phyloP scores from a whole-genome alignment of 305 asterid genomes.

The Lippia alba region DNA sequence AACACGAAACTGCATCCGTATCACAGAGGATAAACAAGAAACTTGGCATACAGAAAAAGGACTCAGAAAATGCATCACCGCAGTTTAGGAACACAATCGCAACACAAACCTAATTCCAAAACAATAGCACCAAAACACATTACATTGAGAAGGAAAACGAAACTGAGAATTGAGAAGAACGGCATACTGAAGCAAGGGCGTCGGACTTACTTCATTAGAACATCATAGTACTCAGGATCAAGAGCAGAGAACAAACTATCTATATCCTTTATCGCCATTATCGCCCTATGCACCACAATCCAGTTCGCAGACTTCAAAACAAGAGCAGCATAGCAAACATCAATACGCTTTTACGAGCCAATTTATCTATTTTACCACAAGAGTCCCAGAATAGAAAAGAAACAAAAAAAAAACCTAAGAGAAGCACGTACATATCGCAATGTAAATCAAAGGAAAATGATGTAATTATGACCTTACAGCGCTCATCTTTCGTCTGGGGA shows the following conservation, averaged over 20 bases:
- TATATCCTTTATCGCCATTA: slow-evolving; percentile 93
- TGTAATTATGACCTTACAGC: slow-evolving; percentile 74
- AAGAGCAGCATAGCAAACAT: slow-evolving; percentile 1
- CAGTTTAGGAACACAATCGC: slow-evolving; percentile 18
- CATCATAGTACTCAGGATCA: slow-evolving; percentile 91
- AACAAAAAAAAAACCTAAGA: slow-evolving; percentile 6
- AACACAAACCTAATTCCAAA: slow-evolving; percentile 1
- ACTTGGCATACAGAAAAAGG: neutral
- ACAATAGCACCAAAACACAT: neutral
- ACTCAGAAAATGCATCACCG: neutral
- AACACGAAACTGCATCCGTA: neutral
- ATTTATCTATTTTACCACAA: neutral
- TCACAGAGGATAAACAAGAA: slow-evolving; percentile 5
- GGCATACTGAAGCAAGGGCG: slow-evolving; percentile 4
- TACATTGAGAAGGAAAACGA: no score
- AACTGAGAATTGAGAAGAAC: neutral
- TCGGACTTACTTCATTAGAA: slow-evolving; percentile 85
- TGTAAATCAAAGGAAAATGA: neutral
- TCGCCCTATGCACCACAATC: slow-evolving; percentile 96
- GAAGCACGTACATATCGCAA: neutral
- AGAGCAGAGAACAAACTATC: slow-evolving; percentile 90
- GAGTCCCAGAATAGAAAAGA: neutral
- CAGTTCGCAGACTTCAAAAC: slow-evolving; percentile 84
- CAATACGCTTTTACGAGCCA: slow-evolving; percentile 19
- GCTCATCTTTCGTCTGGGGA: slow-evolving; percentile 91